phyloP scores from a whole-genome alignment of 352 stramenopile genomes.

The Globisporangium megalacanthum region DNA sequence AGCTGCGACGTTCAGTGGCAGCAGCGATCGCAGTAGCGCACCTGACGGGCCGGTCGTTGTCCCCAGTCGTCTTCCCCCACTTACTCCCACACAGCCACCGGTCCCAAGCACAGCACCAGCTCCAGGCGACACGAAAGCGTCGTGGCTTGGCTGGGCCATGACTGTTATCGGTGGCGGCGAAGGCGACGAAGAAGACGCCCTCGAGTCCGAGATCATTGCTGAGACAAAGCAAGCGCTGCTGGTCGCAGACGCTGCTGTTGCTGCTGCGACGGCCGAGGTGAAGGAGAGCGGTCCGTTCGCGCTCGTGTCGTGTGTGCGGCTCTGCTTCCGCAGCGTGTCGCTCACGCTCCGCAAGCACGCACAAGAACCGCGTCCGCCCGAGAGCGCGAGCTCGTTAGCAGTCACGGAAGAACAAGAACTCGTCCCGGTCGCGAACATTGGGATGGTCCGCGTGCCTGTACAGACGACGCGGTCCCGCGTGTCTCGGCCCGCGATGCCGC shows the following conservation, averaged over 20 bases:
- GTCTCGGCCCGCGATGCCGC: slow-evolving; percentile 49
- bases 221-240: slow-evolving; percentile 53
- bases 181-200: slow-evolving; percentile 57
- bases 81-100: background rate
- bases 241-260: slow-evolving; percentile 11
- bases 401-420: slow-evolving; percentile 37
- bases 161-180: slow-evolving; percentile 41
- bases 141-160: slow-evolving; percentile 73
- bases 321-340: slow-evolving; percentile 50
- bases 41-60: too few relatives aligned
- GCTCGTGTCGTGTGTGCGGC: slow-evolving; percentile 37
- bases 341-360: slow-evolving; percentile 67
- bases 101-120: background rate
- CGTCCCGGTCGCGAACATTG: slow-evolving; percentile 78
- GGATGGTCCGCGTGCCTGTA: slow-evolving; percentile 60
- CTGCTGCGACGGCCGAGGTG: slow-evolving; percentile 4
- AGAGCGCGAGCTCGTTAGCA: slow-evolving; percentile 9
- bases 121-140: slow-evolving; percentile 14
- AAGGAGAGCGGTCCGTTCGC: slow-evolving; percentile 11
- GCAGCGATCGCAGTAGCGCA: background rate
- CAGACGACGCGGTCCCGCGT: slow-evolving; percentile 36
- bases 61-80: too few relatives aligned
- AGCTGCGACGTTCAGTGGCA: slow-evolving; percentile 2
- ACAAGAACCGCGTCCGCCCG: slow-evolving; percentile 16
- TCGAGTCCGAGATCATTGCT: slow-evolving; percentile 62